Conservation (phyloP, 2,329 filamentous ascomycete genomes). For the Neodidymelliopsis sp. region DNA sequence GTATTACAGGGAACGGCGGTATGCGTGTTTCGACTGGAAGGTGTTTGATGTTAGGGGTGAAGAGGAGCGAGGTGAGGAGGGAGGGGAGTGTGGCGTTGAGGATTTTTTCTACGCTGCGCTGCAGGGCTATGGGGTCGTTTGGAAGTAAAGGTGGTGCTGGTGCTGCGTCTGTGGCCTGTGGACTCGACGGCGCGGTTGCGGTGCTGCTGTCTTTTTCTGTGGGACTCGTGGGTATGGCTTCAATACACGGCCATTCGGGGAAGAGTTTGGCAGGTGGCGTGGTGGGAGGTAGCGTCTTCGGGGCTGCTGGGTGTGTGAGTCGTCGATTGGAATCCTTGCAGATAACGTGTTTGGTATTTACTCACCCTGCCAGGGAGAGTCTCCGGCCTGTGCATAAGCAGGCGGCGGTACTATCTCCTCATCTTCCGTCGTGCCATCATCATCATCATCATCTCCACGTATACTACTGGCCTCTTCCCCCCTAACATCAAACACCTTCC, state of each 20-base stretch:
- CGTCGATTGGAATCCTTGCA: neutral
- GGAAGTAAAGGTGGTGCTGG: no score
- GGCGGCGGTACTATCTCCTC: constrained; percentile 17
- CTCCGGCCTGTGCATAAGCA: constrained; percentile 15
- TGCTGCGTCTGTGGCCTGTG: no score
- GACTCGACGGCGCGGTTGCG: no score
- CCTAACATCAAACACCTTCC: constrained; percentile 9
- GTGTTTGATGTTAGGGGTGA: constrained; percentile 8
- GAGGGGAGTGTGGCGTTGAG: no score
- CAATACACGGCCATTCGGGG: neutral
- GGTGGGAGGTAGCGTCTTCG: constrained; percentile 6
- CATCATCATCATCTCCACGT: no score
- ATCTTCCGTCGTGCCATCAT: constrained; percentile 5
- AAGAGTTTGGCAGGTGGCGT: constrained; percentile 20
- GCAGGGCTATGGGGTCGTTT: no score
- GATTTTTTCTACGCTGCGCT: no score
- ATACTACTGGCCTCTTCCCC: no score
- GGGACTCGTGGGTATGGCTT: constrained; percentile 2
- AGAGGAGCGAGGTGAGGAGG: no score
- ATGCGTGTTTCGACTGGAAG: constrained; percentile 9
- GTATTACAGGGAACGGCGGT: constrained; percentile 4
- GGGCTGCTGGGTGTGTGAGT: constrained; percentile 2
- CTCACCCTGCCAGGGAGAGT: constrained; percentile 24
- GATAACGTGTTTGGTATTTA: neutral
- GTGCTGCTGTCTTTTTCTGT: constrained; percentile 20